phyloP scores from a whole-genome alignment of 2,329 filamentous ascomycete genomes.

The Aspergillus neotritici region DNA sequence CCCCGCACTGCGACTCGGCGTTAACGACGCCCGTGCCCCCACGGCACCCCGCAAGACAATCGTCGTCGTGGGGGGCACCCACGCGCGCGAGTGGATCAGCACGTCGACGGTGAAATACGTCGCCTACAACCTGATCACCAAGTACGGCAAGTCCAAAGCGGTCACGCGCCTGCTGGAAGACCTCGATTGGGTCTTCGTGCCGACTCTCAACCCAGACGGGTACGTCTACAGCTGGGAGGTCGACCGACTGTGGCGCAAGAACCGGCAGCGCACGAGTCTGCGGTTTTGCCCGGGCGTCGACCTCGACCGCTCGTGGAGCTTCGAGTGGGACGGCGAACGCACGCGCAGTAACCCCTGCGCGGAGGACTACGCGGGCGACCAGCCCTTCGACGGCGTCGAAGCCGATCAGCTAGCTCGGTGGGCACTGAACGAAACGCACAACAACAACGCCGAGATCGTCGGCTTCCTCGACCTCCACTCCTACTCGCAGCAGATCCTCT shows the following conservation, averaged over 20 bases:
- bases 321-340: constrained; percentile 68
- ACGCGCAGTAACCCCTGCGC: constrained; percentile 76
- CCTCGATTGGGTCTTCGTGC: constrained; percentile 84
- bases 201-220: constrained; percentile 86
- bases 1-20: constrained; percentile 69
- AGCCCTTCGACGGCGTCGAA: constrained; percentile 78
- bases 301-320: constrained; percentile 80
- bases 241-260: constrained; percentile 93
- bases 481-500: constrained; percentile 91
- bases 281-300: constrained; percentile 84
- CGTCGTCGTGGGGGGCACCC: constrained; percentile 76
- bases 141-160: constrained; percentile 64
- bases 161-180: constrained; percentile 74
- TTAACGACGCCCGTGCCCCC: constrained; percentile 46
- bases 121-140: constrained; percentile 79
- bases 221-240: constrained; percentile 90
- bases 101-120: constrained; percentile 86
- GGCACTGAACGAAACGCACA: constrained; percentile 70
- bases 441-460: constrained; percentile 69
- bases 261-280: constrained; percentile 70
- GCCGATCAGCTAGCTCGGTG: constrained; percentile 69
- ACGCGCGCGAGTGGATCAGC: constrained; percentile 95
- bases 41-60: constrained; percentile 63
- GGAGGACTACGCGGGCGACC: constrained; percentile 78
- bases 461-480: constrained; percentile 87